Conservation (phyloP, 2,329 filamentous ascomycete species). For the Trichothecium roseum region DNA sequence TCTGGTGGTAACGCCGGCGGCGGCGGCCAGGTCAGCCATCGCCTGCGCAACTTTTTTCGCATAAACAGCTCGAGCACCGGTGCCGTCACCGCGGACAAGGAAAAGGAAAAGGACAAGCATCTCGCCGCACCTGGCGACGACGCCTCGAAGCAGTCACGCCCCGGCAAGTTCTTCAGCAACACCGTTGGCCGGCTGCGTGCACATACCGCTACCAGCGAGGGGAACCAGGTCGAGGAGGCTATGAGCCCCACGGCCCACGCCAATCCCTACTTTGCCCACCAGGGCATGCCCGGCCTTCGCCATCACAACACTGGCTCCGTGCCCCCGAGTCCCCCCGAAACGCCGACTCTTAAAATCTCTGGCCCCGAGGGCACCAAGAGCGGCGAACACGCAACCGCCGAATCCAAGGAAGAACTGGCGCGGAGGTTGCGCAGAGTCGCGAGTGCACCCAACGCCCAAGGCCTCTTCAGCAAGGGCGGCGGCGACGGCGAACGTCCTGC, state of each 20-base stretch:
- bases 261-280: slow-evolving; percentile 95
- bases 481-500: slow-evolving; percentile 58
- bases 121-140: background rate
- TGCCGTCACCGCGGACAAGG: slow-evolving; percentile 22
- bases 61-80: slow-evolving; percentile 43
- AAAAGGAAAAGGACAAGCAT: slow-evolving; percentile 18
- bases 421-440: slow-evolving; percentile 88
- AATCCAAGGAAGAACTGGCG: slow-evolving; percentile 87
- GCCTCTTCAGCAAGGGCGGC: slow-evolving; percentile 55
- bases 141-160: slow-evolving; percentile 50
- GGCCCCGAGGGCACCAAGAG: slow-evolving; percentile 50
- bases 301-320: slow-evolving; percentile 94
- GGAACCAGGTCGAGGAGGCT: slow-evolving; percentile 77
- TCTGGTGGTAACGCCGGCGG: slow-evolving; percentile 26
- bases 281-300: slow-evolving; percentile 83
- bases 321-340: slow-evolving; percentile 85
- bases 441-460: slow-evolving; percentile 93
- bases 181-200: slow-evolving; percentile 81
- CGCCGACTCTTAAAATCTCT: slow-evolving; percentile 66
- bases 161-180: slow-evolving; percentile 79
- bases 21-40: slow-evolving; percentile 54
- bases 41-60: slow-evolving; percentile 61
- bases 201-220: slow-evolving; percentile 85
- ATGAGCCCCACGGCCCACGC: slow-evolving; percentile 88
- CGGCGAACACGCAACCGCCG: slow-evolving; percentile 58